phyloP scores from a whole-genome alignment of 192 early-diverging fungal genomes.

The Mortierella claussenii region DNA sequence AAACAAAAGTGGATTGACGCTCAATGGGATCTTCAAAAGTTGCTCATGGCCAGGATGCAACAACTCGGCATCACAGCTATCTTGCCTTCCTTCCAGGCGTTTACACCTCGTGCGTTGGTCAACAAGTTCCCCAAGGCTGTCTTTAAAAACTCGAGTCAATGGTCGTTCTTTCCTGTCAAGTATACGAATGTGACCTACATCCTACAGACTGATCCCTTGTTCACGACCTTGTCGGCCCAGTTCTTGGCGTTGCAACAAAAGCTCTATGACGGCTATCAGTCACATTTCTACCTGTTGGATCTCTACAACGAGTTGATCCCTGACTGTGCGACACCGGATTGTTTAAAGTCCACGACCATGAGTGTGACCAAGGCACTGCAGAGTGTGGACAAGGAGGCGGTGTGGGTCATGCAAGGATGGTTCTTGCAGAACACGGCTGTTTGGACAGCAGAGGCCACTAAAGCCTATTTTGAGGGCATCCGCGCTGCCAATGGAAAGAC shows the following conservation, averaged over 20 bases:
- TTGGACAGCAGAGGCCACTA: conserved; percentile 25
- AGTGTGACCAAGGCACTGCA: conserved; percentile 33
- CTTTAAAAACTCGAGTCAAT: conserved; percentile 25
- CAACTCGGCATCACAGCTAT: conserved; percentile 24
- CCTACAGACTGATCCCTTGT: conserved; percentile 29
- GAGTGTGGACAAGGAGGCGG: conserved; percentile 18
- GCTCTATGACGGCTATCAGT: conserved; percentile 23
- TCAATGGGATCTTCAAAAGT: conserved; percentile 35
- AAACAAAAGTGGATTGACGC: conserved; percentile 40
- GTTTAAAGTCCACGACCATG: conserved; percentile 16
- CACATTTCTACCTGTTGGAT: conserved; percentile 38
- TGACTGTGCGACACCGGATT: conserved; percentile 22
- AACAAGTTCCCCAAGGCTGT: conserved; percentile 19
- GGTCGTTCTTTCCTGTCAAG: conserved; percentile 21
- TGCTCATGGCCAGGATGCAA: conserved; percentile 19
- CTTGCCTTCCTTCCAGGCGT: conserved; percentile 40
- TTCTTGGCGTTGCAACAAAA: conserved; percentile 31
- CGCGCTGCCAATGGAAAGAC: conserved; percentile 16
- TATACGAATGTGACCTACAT: conserved; percentile 40
- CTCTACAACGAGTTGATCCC: conserved; percentile 44
- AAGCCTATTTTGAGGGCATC: conserved; percentile 33
- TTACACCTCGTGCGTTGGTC: conserved; percentile 13
- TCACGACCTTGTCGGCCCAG: conserved; percentile 11
- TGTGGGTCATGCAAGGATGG: conserved; percentile 51
- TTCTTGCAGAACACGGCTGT: conserved; percentile 19